Evolutionary conservation across 2,329 filamentous ascomycete species (phyloP), one percentile per base, ranked within the genome.

Genomic region (Talaromyces sp.): DNA sequence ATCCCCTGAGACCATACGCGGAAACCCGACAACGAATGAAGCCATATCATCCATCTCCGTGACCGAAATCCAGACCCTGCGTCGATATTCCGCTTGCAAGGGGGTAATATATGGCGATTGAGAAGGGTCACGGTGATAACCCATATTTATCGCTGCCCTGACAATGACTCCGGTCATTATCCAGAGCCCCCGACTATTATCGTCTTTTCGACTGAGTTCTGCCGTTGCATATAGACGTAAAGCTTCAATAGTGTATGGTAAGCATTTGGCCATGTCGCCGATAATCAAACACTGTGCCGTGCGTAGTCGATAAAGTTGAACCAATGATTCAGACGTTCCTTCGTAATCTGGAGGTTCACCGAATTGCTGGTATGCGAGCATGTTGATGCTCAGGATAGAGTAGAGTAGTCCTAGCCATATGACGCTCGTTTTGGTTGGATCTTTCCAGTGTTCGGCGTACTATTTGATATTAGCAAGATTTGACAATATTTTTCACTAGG

Each of bases 21-120:
- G 89, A 61, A 91, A 78, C 1, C 89, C 89, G 67, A 89, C 82
- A 71, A 90, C 87, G 70, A 89, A 90, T 1, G 87, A 85, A 27
- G 88, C 86, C 5, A 91, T 75, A 3, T 88, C 75, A 71, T 91
- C 89, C 56, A 89, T 81, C 71, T 89, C 86, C 29, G 78, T 74
- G 8, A 83, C 79, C 69, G 80, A 81, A 0, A 77, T 76, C 82
- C 82, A 84, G 10, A 84, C 74, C 51, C 82, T 76, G 22, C 82
- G 75, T 34, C 82, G 78, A 75, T 83, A 87, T 75, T 89, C 87
- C 13, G 84, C 87, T 69, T 88, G 83, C 69, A 88, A 88, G 1
- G 84, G 81, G 2, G 82, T 81, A 65, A 89, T 83, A 65, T 83
- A 84, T 1, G 85, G 78, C 19, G 36, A 45, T 29, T 81, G 85